Base-by-base conservation (phyloP, 306 rosid genomes). In the Glycyrrhiza uralensis region DNA sequence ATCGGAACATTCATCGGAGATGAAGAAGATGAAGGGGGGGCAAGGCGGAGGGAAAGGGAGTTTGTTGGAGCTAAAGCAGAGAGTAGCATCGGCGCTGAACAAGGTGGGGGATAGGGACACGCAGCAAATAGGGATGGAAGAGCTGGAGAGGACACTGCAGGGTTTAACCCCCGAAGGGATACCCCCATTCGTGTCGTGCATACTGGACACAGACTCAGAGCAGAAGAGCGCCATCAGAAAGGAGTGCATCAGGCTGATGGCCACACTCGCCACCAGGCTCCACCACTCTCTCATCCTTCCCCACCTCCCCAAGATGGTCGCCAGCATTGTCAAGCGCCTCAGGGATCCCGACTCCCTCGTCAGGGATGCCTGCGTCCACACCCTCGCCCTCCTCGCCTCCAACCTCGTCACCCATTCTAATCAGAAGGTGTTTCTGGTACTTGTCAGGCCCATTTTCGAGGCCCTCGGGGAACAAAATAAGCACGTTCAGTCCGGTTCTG, bases 81-180 rank as follows among this genome's bases (percentile, higher is more conserved):
- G 85, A 76, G 85, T 86, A 57, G 78, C 79, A 4, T 8, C 14
- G 8, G 92, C 96, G 0, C 66, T 90, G 46, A 90, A 85, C 88
- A 92, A 92, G 81, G 86, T 92, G 12, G 85, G 92, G 0, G 98
- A 92, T 73, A 80, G 96, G 4, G 98, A 92, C 46, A 92, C 98
- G 4, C 86, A 80, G 49, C 95, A 88, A 17, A 74, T 88, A 35
- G 98, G 91, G 7, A 77, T 80, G 2, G 89, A 88, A 1, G 91
- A 92, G 66, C 91, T 92, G 0, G 83, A 92, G n/a, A 76, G 81
- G 19, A 78, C 76, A 4, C 87, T 84, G 0, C 84, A 85, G 14
- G 22, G 72, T 52, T 62, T 92, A 42, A 57, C 86, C n/a, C 85
- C 88, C 1, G 92, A 92, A 6, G 80, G 78, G n/a, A 74, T 92